Evolutionary conservation across 2,329 filamentous ascomycete genomes (phyloP).

Genomic region (Diaporthe nobilis): DNA sequence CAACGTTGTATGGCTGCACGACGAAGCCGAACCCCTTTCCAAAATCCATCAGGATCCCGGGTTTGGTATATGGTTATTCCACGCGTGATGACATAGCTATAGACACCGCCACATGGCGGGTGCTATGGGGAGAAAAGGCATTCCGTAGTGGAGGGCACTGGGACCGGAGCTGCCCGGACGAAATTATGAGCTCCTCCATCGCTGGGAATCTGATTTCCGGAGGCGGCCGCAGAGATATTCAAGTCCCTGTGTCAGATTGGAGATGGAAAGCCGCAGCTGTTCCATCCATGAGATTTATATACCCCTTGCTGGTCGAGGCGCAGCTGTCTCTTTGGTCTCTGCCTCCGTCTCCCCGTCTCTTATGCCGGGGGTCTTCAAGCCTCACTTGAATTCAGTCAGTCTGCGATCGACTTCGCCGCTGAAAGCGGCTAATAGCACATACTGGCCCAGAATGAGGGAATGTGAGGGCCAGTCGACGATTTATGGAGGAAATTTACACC

Average conservation of each 20-base stretch:
- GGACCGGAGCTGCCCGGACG: conserved; percentile 17
- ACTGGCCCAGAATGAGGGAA: neutral
- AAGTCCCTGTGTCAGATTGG: neutral
- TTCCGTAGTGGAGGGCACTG: neutral
- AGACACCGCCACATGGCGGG: neutral
- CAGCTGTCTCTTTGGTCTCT: neutral
- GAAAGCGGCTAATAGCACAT: neutral
- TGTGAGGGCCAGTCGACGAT: neutral
- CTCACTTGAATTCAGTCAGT: neutral
- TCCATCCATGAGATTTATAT: neutral
- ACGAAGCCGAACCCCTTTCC: neutral
- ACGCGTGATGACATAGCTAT: neutral
- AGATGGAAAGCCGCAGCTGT: neutral
- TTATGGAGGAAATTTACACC: neutral
- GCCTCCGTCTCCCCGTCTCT: neutral
- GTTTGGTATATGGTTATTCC: neutral
- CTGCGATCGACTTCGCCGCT: neutral
- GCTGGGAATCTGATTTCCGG: neutral
- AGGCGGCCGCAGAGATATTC: conserved; percentile 13
- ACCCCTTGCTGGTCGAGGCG: neutral
- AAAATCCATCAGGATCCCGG: neutral
- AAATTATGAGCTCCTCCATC: neutral
- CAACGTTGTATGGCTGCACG: conserved; percentile 7
- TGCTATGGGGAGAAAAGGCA: neutral
- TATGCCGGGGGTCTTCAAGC: neutral